phyloP scores from a whole-genome alignment of 139 green algal genomes.

The Chlamydomonas incerta region DNA sequence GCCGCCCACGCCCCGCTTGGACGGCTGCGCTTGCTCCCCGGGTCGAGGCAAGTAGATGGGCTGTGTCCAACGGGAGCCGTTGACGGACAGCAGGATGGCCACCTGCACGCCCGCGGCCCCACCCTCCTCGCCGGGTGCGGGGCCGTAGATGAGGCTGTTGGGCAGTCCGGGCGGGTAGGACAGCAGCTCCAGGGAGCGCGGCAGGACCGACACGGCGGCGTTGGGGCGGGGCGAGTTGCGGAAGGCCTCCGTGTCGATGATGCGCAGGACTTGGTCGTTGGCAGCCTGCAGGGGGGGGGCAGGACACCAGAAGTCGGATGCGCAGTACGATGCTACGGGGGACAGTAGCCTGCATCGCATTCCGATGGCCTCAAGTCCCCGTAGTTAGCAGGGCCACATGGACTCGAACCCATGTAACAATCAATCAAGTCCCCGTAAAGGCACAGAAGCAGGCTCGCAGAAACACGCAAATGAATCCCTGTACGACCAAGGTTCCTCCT shows the following conservation, averaged over 20 bases:
- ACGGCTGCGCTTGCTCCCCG: slow-evolving; percentile 16
- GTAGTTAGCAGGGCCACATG: too few relatives aligned
- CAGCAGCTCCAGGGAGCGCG: slow-evolving; percentile 73
- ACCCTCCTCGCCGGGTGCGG: not conserved
- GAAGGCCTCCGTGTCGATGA: slow-evolving; percentile 66
- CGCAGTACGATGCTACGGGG: too few relatives aligned
- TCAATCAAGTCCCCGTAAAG: too few relatives aligned
- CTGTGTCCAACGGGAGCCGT: slow-evolving; percentile 54
- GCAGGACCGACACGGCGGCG: slow-evolving; percentile 51
- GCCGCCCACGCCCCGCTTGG: not conserved
- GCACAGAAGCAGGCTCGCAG: too few relatives aligned
- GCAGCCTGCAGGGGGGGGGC: not conserved
- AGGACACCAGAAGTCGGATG: not conserved
- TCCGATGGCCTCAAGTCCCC: not conserved
- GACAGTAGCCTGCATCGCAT: too few relatives aligned
- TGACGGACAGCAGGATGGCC: slow-evolving; percentile 37
- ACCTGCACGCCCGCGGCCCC: not conserved
- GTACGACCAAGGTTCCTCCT: too few relatives aligned
- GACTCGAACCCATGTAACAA: too few relatives aligned
- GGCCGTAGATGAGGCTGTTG: not conserved
- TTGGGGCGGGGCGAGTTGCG: slow-evolving; percentile 5
- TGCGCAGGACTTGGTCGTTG: slow-evolving; percentile 8
- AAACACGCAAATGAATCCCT: too few relatives aligned
- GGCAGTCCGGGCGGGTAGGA: slow-evolving; percentile 59
- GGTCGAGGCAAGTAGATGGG: slow-evolving; percentile 41